Evolutionary conservation across 208 protist species (phyloP).

Genomic region (Leishmania lainsoni): DNA sequence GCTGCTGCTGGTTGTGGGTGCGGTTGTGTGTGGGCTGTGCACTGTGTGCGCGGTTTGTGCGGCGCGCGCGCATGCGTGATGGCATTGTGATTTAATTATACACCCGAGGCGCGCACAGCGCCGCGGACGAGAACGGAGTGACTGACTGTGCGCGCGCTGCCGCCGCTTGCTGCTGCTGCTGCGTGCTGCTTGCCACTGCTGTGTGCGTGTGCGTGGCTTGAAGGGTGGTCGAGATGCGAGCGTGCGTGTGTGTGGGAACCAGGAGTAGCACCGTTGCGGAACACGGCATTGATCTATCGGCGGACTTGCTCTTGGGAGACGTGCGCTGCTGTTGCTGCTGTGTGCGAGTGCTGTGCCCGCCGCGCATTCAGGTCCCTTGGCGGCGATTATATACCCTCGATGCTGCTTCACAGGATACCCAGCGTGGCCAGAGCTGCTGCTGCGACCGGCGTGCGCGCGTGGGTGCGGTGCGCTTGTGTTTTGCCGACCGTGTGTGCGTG

Average conservation of each 20-base stretch:
- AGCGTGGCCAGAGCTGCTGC: constrained; percentile 14
- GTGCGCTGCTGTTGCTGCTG: not conserved
- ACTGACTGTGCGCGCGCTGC: constrained; percentile 3
- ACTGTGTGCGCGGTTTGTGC: not conserved
- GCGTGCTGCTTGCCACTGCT: constrained; percentile 1
- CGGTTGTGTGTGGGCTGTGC: not conserved
- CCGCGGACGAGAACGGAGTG: not conserved
- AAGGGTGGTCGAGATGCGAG: constrained; percentile 7
- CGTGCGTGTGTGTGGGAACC: constrained; percentile 8
- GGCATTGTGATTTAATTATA: constrained; percentile 17
- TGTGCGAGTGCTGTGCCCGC: constrained; percentile 1
- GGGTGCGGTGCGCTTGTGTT: not conserved
- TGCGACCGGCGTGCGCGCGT: not conserved
- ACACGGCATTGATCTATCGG: constrained; percentile 27
- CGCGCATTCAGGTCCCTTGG: constrained; percentile 7
- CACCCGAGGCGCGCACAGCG: constrained; percentile 12
- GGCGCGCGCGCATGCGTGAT: constrained; percentile 10
- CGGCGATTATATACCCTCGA: constrained; percentile 6
- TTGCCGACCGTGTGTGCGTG: not conserved
- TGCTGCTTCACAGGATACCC: constrained; percentile 16
- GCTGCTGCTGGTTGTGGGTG: not conserved
- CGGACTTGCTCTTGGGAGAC: constrained; percentile 31
- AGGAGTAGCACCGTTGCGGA: constrained; percentile 33
- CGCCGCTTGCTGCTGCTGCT: not conserved
- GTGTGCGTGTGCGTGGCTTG: constrained; percentile 11